Conservation (phyloP, 1,139 yeast species). For the Yamadazyma jaroonii region DNA sequence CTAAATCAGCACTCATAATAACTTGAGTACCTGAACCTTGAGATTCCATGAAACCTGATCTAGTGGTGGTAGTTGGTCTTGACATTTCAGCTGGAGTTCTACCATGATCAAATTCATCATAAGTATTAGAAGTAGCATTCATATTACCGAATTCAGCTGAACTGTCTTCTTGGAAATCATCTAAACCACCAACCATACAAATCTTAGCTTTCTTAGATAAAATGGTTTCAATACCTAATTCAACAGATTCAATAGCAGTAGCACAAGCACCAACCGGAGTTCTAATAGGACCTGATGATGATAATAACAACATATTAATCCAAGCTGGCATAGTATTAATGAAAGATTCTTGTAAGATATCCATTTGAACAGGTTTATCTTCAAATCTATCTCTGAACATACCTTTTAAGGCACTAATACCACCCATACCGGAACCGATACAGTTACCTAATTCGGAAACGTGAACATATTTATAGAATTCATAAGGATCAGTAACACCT, state of each 20-base stretch:
- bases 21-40: conserved; percentile 99
- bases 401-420: conserved; percentile 93
- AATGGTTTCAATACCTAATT: conserved; percentile 91
- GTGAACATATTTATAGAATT: conserved; percentile 96
- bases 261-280: conserved; percentile 99
- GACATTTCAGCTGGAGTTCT: conserved; percentile 99
- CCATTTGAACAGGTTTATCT: conserved; percentile 94
- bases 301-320: conserved; percentile 95
- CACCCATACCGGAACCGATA: conserved; percentile 99
- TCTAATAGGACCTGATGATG: conserved; percentile 98
- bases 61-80: conserved; percentile 93
- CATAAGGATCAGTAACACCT: conserved; percentile 97
- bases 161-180: conserved; percentile 99
- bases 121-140: conserved; percentile 95
- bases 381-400: conserved; percentile 94
- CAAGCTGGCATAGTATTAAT: conserved; percentile 99
- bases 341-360: conserved; percentile 94
- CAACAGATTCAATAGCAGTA: conserved; percentile 96
- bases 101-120: conserved; percentile 87
- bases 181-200: conserved; percentile 97
- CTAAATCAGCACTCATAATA: conserved; percentile 92
- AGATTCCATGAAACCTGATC: conserved; percentile 98
- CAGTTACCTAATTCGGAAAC: conserved; percentile 98
- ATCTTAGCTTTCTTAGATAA: conserved; percentile 91
- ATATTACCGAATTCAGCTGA: conserved; percentile 96